Evolutionary conservation across 2,329 filamentous ascomycete genomes (phyloP), one percentile per base, ranked within the genome.

Genomic region (Colletotrichum shisoi): DNA sequence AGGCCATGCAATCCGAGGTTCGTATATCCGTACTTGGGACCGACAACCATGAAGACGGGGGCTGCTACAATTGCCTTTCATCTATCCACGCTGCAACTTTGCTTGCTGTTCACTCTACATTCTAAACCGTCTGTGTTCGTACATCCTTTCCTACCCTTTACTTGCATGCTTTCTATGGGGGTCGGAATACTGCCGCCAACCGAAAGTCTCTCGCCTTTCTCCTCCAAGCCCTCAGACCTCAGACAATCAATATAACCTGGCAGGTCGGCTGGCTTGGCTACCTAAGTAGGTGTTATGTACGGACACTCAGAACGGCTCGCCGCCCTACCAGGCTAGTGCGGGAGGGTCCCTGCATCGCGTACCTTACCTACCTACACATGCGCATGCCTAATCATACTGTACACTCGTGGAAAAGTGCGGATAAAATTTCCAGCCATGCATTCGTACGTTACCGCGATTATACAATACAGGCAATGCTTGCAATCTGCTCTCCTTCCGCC

Each of bases 261-360:
- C 54, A 45, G 40, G 42, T 37, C 31, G 19, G 24, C 13, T 24
- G 42, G n/a, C 44, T 21, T 34, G 56, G 42, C 42, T 24, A 31
- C 27, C 7, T 8, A 31, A 31, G 27, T 31, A 31, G 27, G 27
- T 31, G 27, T 31, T 31, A 8, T 7, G 27, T 31, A 8, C 7
- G 27, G 7, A 7, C 6, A 31, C 27, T 31, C 27, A 48, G 56
- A n/a, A 37, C 31, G 27, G n/a, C 27, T 48, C 13, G 27, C 46
- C 56, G 40, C 42, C 44, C 13, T 58, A 46, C 31, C 42, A 45
- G 42, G 42, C 42, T 44, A 46, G 42, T 58, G 56, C 44, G 27
- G 31, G 27, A 56, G 31, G 44, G 9, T 31, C 44, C 56, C 31
- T 58, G 44, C 56, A 58, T 48, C 12, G 42, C 42, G n/a, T 12